Evolutionary conservation across 1,284 basidiomycete species (phyloP).

Genomic region (Sporisorium scitamineum): DNA sequence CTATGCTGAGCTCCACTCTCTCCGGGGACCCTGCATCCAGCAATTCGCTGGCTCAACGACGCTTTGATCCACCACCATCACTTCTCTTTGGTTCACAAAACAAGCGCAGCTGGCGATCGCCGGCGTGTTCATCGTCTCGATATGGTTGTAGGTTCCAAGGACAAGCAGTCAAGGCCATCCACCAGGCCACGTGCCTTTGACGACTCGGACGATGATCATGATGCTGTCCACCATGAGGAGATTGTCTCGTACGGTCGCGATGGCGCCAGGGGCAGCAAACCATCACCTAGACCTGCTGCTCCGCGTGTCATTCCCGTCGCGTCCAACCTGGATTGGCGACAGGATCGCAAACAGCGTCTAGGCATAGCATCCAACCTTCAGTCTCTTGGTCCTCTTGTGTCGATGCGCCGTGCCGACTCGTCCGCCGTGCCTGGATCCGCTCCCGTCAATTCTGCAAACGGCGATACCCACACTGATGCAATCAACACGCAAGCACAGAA

Average conservation of each 20-base stretch:
- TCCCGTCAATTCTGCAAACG: background rate
- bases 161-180: background rate
- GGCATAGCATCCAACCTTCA: conserved; percentile 46
- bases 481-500: conserved; percentile 54
- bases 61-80: background rate
- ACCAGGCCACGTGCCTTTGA: conserved; percentile 26
- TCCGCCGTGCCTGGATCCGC: conserved; percentile 13
- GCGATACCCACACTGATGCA: conserved; percentile 5
- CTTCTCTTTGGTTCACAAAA: background rate
- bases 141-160: conserved; percentile 10
- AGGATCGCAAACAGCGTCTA: conserved; percentile 58
- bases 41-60: background rate
- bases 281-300: conserved; percentile 7
- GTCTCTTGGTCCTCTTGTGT: conserved; percentile 41
- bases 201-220: conserved; percentile 35
- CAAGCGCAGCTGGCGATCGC: conserved; percentile 3
- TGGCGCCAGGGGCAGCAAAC: conserved; percentile 21
- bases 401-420: conserved; percentile 31
- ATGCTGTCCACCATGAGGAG: conserved; percentile 22
- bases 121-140: background rate
- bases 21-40: conserved; percentile 24
- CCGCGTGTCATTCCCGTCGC: conserved; percentile 50
- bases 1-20: conserved; percentile 21
- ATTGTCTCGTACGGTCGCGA: conserved; percentile 30
- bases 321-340: conserved; percentile 57